Evolutionary conservation across 192 early-diverging fungal genomes (phyloP), one percentile per base, ranked within the genome.

Genomic region (Tieghemiomyces parasiticus): DNA sequence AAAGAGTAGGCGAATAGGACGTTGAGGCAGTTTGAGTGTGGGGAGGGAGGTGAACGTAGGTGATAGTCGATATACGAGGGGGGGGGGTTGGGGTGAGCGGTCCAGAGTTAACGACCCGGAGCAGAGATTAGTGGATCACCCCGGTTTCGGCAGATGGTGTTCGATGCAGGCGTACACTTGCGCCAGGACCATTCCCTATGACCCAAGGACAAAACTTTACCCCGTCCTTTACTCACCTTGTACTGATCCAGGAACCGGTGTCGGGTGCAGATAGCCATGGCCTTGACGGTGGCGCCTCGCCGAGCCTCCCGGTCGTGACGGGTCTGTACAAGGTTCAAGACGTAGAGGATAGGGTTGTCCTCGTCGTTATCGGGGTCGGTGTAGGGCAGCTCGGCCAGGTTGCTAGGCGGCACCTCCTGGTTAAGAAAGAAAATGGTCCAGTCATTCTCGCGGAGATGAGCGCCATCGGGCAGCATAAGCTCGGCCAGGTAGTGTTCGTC

Each of bases 391-490:
- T 33, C 28, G 1, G 54, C 28, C 2, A 29, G 54, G 24, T 56
- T 29, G 29, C 65, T 55, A 30, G 44, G 54, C 16, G 54, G 54
- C 35, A 70, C 67, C 58, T 69, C 75, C 60, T 84, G 83, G 70
- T 96, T 96, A 24, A 96, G 68, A 53, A 92, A 87, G 60, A 96
- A 94, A 62, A 91, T 81, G 22, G 91, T 93, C 89, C 90, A 93
- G 71, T 96, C 93, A 62, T 89, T 87, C 45, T 91, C 80, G 25
- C 91, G 78, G n/a, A 90, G 69, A 74, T 96, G 93, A 20, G 91
- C 88, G 2, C 93, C 93, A 68, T 96, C 93, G 4, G 93, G 93
- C 60, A 96, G 69, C 93, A 96, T 96, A 38, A 93, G 82, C 60
- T 96, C 93, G n/a, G 93, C 89, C 47, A 95, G 52, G 54, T 68